These are phyloP conservation scores for Telopea speciosissima DNA, from an alignment of 177 flowering plant species.

Conservation along the genomic window DNA sequence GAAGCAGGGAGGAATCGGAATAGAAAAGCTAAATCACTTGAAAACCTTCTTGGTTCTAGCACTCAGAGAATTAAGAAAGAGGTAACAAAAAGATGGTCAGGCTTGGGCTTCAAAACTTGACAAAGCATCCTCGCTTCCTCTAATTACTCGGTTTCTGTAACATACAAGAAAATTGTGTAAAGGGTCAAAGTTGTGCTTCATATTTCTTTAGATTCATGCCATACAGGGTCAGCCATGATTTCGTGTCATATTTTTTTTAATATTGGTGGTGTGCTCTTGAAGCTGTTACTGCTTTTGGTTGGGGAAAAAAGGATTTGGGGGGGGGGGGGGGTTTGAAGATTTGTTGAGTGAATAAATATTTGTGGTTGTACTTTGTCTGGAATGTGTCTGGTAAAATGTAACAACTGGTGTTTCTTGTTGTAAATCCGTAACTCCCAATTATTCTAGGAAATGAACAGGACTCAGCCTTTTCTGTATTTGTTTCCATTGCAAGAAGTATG, in stretches of 20 bases:
- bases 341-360: conserved; percentile 25
- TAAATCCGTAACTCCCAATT: too few species aligned
- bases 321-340: conserved; percentile 6
- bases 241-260: conserved; percentile 20
- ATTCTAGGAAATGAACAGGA: too few species aligned
- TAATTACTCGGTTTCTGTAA: conserved; percentile 35
- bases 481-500: too few species aligned
- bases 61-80: conserved; percentile 87
- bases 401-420: too few species aligned
- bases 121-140: conserved; percentile 5
- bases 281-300: conserved; percentile 11
- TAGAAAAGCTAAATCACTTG: conserved; percentile 83
- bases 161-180: conserved; percentile 44
- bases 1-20: conserved; percentile 84
- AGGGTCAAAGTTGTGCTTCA: conserved; percentile 27
- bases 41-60: conserved; percentile 78
- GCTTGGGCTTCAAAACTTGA: conserved; percentile 76
- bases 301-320: not conserved
- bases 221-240: conserved; percentile 15
- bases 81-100: conserved; percentile 70
- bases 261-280: conserved; percentile 28
- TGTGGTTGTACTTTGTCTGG: conserved; percentile 7
- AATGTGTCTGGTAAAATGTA: not conserved
- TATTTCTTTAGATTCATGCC: conserved; percentile 24
- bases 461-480: too few species aligned